Conservation (phyloP, 140 eudicot species). For the Oenanthe javanica region DNA sequence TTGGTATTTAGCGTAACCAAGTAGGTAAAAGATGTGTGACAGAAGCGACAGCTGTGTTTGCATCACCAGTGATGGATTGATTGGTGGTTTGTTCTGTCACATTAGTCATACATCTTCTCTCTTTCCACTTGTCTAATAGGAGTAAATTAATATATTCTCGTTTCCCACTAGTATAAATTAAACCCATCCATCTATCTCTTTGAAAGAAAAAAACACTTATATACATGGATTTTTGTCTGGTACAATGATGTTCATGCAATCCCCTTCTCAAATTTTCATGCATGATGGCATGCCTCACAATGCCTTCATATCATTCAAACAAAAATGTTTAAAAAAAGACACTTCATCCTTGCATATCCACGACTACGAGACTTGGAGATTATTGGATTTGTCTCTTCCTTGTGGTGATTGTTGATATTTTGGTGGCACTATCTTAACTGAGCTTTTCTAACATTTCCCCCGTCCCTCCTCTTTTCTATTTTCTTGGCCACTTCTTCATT, state of each 20-base stretch:
- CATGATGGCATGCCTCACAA: background rate
- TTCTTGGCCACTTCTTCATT: no score
- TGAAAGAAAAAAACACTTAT: background rate
- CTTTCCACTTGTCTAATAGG: background rate
- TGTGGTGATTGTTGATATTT: background rate
- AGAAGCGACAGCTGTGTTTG: background rate
- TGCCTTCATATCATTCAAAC: slow-evolving; percentile 4
- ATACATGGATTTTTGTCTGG: background rate
- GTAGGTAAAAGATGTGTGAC: slow-evolving; percentile 30
- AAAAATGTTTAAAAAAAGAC: background rate
- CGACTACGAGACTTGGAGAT: background rate
- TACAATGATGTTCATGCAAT: slow-evolving; percentile 5
- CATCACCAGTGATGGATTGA: background rate
- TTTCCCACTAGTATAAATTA: background rate
- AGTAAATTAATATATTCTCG: background rate
- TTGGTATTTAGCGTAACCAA: slow-evolving; percentile 18
- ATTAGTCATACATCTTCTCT: background rate
- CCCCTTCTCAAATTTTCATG: slow-evolving; percentile 7
- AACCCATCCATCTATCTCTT: background rate
- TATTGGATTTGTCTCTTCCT: background rate
- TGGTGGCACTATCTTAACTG: slow-evolving; percentile 40
- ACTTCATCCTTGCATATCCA: background rate
- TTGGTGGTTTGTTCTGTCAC: slow-evolving; percentile 20
- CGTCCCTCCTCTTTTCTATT: no score
- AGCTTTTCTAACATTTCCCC: slow-evolving; percentile 17